A percentile compares a stretch with the other conserved stretches of the same genome.
Conservation (phyloP, 2,329 filamentous ascomycete species). For the Neopestalotiopsis sp. region DNA sequence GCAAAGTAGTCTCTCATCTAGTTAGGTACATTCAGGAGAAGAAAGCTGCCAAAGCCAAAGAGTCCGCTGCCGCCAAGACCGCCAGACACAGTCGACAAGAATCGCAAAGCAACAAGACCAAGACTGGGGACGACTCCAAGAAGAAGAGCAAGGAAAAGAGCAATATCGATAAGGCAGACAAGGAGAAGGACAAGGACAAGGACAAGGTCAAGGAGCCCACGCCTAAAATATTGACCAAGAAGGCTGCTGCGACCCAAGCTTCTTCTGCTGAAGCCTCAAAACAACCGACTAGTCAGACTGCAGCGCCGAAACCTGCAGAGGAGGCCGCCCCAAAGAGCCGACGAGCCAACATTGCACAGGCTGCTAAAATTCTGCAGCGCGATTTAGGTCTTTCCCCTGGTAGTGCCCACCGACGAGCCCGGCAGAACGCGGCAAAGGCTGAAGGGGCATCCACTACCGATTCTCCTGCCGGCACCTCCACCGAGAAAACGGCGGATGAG, state of each 20-base stretch:
- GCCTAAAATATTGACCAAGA: conserved; percentile 65
- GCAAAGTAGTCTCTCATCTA: conserved; percentile 79
- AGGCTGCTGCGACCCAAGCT: conserved; percentile 53
- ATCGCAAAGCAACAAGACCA: conserved; percentile 54
- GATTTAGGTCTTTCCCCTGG: conserved; percentile 70
- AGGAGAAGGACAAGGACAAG: conserved; percentile 55
- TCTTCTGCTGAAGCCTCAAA: conserved; percentile 53
- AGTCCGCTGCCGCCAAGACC: conserved; percentile 37
- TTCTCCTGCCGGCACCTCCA: conserved; percentile 38
- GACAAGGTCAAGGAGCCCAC: conserved; percentile 64
- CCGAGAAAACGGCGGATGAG: conserved; percentile 31
- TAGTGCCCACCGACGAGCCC: conserved; percentile 65
- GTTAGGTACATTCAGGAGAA: conserved; percentile 92
- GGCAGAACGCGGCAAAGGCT: conserved; percentile 63
- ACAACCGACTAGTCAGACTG: conserved; percentile 43
- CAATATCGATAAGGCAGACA: conserved; percentile 67
- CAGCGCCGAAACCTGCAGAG: conserved; percentile 35
- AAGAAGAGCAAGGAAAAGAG: conserved; percentile 64
- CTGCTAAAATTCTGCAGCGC: conserved; percentile 68
- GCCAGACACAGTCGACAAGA: conserved; percentile 64
- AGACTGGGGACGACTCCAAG: conserved; percentile 53
- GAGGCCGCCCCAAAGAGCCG: conserved; percentile 58
- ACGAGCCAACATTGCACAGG: conserved; percentile 65
- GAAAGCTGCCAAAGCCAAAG: conserved; percentile 66
- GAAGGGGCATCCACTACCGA: conserved; percentile 51